Percentiles rank a stretch among this genome's conserved stretches.
Conservation (phyloP, 768 basidiomycete genomes). For the Tylopilus felleus region DNA sequence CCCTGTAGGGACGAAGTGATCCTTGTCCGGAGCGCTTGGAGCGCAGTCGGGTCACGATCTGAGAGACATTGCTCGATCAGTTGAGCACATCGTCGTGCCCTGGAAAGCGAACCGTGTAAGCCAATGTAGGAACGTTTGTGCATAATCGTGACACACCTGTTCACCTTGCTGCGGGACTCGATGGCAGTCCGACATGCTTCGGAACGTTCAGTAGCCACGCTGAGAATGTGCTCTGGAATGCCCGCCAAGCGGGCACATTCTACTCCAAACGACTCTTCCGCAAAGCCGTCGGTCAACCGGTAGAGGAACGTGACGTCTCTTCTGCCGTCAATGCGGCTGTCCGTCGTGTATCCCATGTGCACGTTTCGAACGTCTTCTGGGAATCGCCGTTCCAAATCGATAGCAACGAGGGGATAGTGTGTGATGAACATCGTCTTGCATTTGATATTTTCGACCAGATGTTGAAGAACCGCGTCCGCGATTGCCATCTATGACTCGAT, state of each 20-base stretch:
- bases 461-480: slow-evolving; percentile 74
- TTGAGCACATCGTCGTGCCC: slow-evolving; percentile 28
- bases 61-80: slow-evolving; percentile 28
- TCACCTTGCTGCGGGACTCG: slow-evolving; percentile 45
- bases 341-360: slow-evolving; percentile 83
- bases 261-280: slow-evolving; percentile 84
- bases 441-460: slow-evolving; percentile 54
- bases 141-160: slow-evolving; percentile 39
- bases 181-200: slow-evolving; percentile 53
- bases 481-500: slow-evolving; percentile 67
- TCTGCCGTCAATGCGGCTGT: slow-evolving; percentile 64
- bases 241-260: slow-evolving; percentile 90
- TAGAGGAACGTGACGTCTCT: slow-evolving; percentile 89
- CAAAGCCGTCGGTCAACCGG: slow-evolving; percentile 64
- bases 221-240: slow-evolving; percentile 67
- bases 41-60: slow-evolving; percentile 12
- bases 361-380: slow-evolving; percentile 65
- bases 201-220: slow-evolving; percentile 54
- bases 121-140: not conserved
- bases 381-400: slow-evolving; percentile 56
- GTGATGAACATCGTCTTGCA: slow-evolving; percentile 91
- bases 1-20: slow-evolving; percentile 4
- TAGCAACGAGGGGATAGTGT: slow-evolving; percentile 86
- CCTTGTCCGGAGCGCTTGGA: slow-evolving; percentile 23
- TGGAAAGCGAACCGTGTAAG: slow-evolving; percentile 6